phyloP scores from a whole-genome alignment of 2,329 filamentous ascomycete species.

The Akanthomyces dipterigenus region DNA sequence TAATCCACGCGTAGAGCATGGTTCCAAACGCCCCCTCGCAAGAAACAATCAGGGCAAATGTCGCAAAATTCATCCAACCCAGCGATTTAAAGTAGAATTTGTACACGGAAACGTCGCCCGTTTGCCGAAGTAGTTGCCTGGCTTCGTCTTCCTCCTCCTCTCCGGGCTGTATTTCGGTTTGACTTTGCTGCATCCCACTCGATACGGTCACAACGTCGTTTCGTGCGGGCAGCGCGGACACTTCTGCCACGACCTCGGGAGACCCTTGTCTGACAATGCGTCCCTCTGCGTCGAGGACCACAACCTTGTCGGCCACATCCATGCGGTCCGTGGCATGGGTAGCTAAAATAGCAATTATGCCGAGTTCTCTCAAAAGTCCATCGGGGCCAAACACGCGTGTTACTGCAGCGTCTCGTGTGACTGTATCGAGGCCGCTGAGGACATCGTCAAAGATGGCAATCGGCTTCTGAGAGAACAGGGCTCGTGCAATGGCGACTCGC shows the following conservation, averaged over 20 bases:
- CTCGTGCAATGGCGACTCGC: constrained; percentile 27
- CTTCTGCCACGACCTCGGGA: not conserved
- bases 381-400: constrained; percentile 28
- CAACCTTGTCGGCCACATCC: constrained; percentile 35
- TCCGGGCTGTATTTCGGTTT: not conserved
- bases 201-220: too few relatives aligned
- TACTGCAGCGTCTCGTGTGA: constrained; percentile 36
- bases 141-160: not conserved
- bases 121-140: not conserved
- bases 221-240: not conserved
- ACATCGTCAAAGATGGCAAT: constrained; percentile 33
- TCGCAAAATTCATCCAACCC: not conserved
- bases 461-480: constrained; percentile 25
- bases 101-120: not conserved
- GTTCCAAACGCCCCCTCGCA: not conserved
- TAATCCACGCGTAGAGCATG: constrained; percentile 2
- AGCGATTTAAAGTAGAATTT: constrained; percentile 13
- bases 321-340: constrained; percentile 29
- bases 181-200: constrained; percentile 30
- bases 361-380: constrained; percentile 28
- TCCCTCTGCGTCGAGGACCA: constrained; percentile 34
- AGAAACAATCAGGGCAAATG: not conserved
- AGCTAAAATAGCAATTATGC: constrained; percentile 25
- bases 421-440: constrained; percentile 33
- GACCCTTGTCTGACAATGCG: constrained; percentile 34